Evolutionary conservation across 495 filamentous ascomycete genomes (phyloP).

Genomic region (Friedmanniomyces simplex): DNA sequence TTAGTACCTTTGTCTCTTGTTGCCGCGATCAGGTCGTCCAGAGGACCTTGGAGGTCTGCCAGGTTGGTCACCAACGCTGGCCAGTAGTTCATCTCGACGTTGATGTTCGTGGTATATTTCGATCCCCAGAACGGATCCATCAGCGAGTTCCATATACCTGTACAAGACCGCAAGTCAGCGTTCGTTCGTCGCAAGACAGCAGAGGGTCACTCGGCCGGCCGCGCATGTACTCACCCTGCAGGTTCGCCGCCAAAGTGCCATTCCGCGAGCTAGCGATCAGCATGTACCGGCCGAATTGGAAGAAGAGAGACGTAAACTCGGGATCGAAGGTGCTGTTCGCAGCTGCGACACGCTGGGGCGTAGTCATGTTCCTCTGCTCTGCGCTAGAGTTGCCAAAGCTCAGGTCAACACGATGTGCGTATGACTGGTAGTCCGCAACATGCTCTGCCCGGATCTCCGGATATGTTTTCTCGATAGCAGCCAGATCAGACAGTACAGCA

Average conservation of each 20-base stretch:
- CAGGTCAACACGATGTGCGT: conserved; percentile 1
- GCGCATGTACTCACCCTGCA: conserved; percentile 29
- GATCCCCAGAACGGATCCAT: conserved; percentile 43
- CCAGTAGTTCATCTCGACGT: conserved; percentile 54
- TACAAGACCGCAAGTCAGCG: no score
- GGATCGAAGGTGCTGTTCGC: conserved; percentile 4
- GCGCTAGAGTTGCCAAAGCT: conserved; percentile 4
- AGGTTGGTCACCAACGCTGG: conserved; percentile 32
- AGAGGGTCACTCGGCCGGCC: background rate
- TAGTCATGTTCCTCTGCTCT: background rate
- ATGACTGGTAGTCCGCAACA: conserved; percentile 1
- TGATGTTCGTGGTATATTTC: conserved; percentile 51
- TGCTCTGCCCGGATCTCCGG: conserved; percentile 7
- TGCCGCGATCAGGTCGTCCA: conserved; percentile 37
- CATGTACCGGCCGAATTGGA: conserved; percentile 41
- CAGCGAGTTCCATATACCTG: conserved; percentile 45
- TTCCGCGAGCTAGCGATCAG: conserved; percentile 38
- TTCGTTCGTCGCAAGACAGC: background rate
- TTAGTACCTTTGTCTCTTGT: conserved; percentile 30
- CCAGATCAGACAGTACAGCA: conserved; percentile 1
- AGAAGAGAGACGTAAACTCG: conserved; percentile 35
- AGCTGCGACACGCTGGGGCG: background rate
- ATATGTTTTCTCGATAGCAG: background rate
- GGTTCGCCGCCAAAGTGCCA: conserved; percentile 43
- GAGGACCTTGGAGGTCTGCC: conserved; percentile 9